Conservation (phyloP, 192 early-diverging fungal species). For the Pilaira anomala region DNA sequence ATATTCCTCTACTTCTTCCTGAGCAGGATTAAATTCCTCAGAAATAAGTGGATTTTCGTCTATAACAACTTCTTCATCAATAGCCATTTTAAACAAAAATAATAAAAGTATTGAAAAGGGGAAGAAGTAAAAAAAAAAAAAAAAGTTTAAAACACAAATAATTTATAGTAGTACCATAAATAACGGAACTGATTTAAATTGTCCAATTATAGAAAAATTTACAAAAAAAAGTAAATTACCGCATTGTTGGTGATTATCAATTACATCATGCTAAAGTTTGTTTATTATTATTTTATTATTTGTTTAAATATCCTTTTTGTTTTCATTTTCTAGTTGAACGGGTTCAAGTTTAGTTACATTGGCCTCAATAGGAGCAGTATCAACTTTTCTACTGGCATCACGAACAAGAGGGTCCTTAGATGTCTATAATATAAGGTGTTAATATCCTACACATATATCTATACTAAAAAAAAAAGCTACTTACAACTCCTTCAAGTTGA, state of each 20-base stretch:
- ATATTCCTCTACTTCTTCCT: conserved; percentile 17
- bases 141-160: too few species aligned
- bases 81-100: too few species aligned
- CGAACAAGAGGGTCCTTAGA: conserved; percentile 1
- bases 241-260: too few species aligned
- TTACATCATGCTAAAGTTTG: too few species aligned
- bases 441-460: not conserved
- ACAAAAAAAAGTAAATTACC: too few species aligned
- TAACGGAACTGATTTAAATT: too few species aligned
- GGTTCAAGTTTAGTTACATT: conserved; percentile 13
- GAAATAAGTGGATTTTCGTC: not conserved
- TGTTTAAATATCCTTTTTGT: not conserved
- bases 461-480: not conserved
- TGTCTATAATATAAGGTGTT: not conserved
- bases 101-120: too few species aligned
- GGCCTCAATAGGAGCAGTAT: conserved; percentile 7
- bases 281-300: too few species aligned
- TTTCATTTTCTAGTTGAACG: not conserved
- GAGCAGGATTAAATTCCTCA: not conserved
- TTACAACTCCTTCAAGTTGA: conserved; percentile 15
- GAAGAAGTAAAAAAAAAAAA: too few species aligned
- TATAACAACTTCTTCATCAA: too few species aligned
- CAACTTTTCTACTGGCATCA: not conserved
- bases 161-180: too few species aligned
- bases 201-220: too few species aligned